phyloP scores from a whole-genome alignment of 164 flowering plant species.

The Brasenia schreberi region DNA sequence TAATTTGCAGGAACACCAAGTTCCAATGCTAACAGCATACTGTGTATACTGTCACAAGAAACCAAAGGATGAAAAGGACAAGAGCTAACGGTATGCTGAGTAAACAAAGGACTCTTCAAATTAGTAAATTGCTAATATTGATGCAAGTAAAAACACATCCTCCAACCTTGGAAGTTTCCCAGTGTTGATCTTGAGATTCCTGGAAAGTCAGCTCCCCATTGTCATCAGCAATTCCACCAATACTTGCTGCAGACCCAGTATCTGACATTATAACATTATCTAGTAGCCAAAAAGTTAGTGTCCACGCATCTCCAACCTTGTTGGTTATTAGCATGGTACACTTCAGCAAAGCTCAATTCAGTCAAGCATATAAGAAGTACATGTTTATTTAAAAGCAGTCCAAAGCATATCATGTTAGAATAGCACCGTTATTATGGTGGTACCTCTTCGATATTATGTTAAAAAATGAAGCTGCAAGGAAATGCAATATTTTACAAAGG shows the following conservation, averaged over 20 bases:
- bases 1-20: background rate
- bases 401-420: no score
- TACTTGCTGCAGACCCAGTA: constrained; percentile 29
- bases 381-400: no score
- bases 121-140: background rate
- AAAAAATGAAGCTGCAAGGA: no score
- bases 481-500: no score
- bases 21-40: background rate
- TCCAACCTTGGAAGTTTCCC: constrained; percentile 44
- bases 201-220: constrained; percentile 25
- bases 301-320: background rate
- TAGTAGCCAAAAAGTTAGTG: background rate
- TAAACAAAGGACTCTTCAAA: background rate
- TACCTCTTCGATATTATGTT: no score
- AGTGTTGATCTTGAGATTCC: constrained; percentile 18
- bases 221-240: constrained; percentile 18
- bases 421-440: no score
- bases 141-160: background rate
- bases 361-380: background rate
- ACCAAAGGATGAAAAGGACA: background rate
- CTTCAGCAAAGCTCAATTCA: background rate
- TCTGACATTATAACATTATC: constrained; percentile 4
- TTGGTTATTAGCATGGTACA: background rate
- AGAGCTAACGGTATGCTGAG: background rate
- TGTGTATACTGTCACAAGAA: background rate